phyloP scores from a whole-genome alignment of 441 rosid species.

The Croton setiger region DNA sequence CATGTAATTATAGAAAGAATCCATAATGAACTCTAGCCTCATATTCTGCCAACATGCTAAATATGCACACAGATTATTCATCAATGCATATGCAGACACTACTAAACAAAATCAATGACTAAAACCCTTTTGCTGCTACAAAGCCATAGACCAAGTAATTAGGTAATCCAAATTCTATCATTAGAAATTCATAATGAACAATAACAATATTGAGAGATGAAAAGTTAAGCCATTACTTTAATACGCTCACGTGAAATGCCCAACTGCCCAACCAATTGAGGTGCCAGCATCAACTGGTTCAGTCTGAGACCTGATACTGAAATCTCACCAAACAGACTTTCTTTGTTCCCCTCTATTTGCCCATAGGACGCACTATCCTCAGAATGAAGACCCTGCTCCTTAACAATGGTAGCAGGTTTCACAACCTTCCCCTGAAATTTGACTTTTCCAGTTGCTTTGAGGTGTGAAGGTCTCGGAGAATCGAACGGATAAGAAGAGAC shows the following conservation, averaged over 20 bases:
- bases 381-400: constrained; percentile 35
- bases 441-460: constrained; percentile 93
- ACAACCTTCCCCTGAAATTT: constrained; percentile 87
- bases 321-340: constrained; percentile 83
- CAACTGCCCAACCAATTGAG: constrained; percentile 80
- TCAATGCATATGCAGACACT: neutral
- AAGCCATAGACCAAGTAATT: constrained; percentile 11
- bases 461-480: constrained; percentile 93
- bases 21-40: constrained; percentile 12
- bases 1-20: constrained; percentile 3
- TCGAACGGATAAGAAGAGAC: constrained; percentile 88
- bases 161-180: constrained; percentile 13
- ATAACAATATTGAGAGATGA: neutral
- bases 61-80: constrained; percentile 6
- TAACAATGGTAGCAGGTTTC: constrained; percentile 32
- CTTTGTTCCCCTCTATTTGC: constrained; percentile 29
- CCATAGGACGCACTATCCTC: constrained; percentile 29
- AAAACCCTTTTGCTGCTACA: neutral
- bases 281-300: constrained; percentile 93
- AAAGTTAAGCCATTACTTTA: constrained; percentile 52
- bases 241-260: constrained; percentile 69
- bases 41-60: neutral
- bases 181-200: neutral
- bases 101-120: constrained; percentile 1
- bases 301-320: constrained; percentile 87